Percentiles rank a stretch among this genome's conserved stretches.
These are phyloP conservation scores for Pterulicium gracile DNA, from an alignment of 1,284 basidiomycete genomes.

Conservation along the genomic window DNA sequence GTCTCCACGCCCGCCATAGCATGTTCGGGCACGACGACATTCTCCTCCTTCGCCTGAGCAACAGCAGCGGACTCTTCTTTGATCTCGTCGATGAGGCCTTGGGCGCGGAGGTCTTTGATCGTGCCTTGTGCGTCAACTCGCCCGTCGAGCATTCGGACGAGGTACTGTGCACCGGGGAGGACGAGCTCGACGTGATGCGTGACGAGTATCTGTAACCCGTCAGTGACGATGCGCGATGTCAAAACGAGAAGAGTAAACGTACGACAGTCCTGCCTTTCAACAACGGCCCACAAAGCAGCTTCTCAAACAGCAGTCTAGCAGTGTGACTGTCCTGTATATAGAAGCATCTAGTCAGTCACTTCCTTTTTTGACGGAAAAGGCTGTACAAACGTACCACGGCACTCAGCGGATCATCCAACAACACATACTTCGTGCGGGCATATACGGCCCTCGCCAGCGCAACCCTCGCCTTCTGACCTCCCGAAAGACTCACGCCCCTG, in stretches of 20 bases:
- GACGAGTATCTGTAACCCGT: conserved; percentile 39
- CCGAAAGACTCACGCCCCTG: conserved; percentile 37
- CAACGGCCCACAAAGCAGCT: conserved; percentile 42
- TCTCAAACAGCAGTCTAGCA: conserved; percentile 43
- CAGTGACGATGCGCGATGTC: conserved; percentile 2
- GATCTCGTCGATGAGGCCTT: conserved; percentile 37
- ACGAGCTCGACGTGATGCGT: conserved; percentile 59
- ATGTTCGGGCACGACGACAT: conserved; percentile 14
- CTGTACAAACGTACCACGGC: conserved; percentile 30
- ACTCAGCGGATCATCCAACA: conserved; percentile 50
- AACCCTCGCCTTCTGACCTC: conserved; percentile 46
- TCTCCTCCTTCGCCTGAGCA: conserved; percentile 15
- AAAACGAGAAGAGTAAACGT: conserved; percentile 11
- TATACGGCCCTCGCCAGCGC: conserved; percentile 49
- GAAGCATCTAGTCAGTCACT: not conserved
- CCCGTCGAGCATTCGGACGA: conserved; percentile 53
- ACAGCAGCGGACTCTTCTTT: conserved; percentile 14
- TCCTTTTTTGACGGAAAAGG: not conserved
- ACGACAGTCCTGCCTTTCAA: conserved; percentile 49
- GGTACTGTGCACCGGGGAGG: conserved; percentile 42
- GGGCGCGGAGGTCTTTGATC: conserved; percentile 34
- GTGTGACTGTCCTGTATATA: conserved; percentile 45
- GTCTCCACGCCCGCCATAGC: conserved; percentile 8
- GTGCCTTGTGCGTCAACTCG: conserved; percentile 46
- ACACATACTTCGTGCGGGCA: conserved; percentile 36